Percentiles rank a stretch among this genome's conserved stretches.
phyloP scores from a whole-genome alignment of 139 green algal genomes.

The Chlamydomonas sphaeroides region DNA sequence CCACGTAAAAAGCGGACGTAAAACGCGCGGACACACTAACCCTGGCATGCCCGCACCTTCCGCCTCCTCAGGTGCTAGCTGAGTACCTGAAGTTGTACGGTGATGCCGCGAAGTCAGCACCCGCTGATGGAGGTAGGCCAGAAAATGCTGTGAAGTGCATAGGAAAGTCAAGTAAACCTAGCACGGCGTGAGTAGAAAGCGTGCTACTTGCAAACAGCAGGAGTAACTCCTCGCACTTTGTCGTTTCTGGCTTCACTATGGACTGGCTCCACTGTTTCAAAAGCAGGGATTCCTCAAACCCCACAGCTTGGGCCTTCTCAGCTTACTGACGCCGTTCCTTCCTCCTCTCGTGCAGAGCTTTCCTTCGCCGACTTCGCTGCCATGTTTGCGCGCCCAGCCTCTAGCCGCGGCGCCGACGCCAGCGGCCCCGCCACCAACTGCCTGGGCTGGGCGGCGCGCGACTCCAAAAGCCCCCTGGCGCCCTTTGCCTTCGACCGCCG shows the following conservation, averaged over 20 bases:
- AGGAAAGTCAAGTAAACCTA: background rate
- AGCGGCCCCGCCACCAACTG: slow-evolving; percentile 53
- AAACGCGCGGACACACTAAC: no score
- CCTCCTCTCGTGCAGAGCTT: background rate
- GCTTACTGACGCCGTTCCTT: background rate
- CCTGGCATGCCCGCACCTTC: no score
- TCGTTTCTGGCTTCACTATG: no score
- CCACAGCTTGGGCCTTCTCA: background rate
- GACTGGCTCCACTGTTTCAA: no score
- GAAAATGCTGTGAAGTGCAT: background rate
- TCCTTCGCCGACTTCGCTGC: slow-evolving; percentile 31
- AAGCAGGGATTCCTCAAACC: background rate
- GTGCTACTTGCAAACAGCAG: no score
- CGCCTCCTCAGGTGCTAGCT: background rate
- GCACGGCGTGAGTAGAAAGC: no score
- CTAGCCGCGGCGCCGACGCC: background rate
- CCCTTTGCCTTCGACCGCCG: slow-evolving; percentile 70
- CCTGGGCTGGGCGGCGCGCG: slow-evolving; percentile 70
- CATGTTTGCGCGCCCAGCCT: background rate
- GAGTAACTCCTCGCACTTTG: no score
- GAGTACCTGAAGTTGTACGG: slow-evolving; percentile 35
- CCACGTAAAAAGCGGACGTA: no score
- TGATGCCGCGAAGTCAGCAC: no score
- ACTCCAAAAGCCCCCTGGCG: slow-evolving; percentile 59
- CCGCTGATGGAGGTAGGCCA: background rate